Evolutionary conservation across 1,284 basidiomycete genomes (phyloP).

Genomic region (Cutaneotrichosporon curvatum): DNA sequence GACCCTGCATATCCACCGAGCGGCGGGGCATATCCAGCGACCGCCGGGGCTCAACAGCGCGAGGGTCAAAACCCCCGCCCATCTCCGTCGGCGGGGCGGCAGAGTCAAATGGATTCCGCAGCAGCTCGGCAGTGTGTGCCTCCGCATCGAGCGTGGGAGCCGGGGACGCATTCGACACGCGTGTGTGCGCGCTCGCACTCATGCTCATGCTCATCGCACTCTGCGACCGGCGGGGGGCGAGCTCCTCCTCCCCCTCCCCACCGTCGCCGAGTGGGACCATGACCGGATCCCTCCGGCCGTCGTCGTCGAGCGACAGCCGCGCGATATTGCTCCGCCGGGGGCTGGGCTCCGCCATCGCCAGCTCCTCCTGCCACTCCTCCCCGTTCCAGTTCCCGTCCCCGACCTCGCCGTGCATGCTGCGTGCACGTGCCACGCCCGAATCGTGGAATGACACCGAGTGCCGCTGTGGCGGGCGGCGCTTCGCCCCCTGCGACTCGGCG

Average conservation of each 20-base stretch:
- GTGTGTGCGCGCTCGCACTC: background rate
- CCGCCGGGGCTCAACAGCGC: conserved; percentile 20
- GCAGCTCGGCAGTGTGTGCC: conserved; percentile 17
- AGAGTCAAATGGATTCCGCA: conserved; percentile 39
- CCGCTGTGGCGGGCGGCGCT: too few relatives aligned
- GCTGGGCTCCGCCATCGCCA: background rate
- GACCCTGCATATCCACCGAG: too few relatives aligned
- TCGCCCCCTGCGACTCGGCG: too few relatives aligned
- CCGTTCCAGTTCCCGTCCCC: too few relatives aligned
- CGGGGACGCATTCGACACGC: background rate
- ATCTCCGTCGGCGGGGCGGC: conserved; percentile 33
- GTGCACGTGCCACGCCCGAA: too few relatives aligned
- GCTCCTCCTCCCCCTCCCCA: too few relatives aligned
- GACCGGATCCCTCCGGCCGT: conserved; percentile 16
- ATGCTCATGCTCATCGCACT: background rate
- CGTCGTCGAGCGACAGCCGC: conserved; percentile 7
- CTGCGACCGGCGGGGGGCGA: background rate
- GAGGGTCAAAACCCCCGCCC: conserved; percentile 40
- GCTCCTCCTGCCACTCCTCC: too few relatives aligned
- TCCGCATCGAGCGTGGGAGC: conserved; percentile 6
- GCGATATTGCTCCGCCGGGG: conserved; percentile 4
- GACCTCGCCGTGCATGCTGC: too few relatives aligned
- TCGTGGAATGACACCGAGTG: too few relatives aligned
- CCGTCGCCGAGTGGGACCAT: conserved; percentile 24
- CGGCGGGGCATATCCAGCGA: too few relatives aligned